phyloP scores from a whole-genome alignment of 139 green algal genomes.

The Trebouxia sp. region DNA sequence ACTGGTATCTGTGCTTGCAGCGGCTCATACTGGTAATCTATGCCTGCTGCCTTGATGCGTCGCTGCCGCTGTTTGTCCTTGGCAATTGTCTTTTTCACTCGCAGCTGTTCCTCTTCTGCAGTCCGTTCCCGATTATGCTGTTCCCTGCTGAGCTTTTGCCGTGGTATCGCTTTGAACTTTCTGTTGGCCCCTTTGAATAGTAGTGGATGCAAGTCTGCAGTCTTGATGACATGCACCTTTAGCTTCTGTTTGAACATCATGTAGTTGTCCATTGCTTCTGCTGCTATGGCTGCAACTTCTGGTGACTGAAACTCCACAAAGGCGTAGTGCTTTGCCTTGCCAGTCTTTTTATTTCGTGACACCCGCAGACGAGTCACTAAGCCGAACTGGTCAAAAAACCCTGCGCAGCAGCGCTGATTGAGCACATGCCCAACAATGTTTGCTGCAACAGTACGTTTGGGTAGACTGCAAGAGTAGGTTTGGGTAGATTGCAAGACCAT shows the following conservation, averaged over 20 bases:
- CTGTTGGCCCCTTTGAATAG: conserved; percentile 9
- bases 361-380: conserved; percentile 50
- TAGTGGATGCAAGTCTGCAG: conserved; percentile 61
- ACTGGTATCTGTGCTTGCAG: conserved; percentile 39
- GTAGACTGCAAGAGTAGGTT: too few species aligned
- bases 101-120: conserved; percentile 44
- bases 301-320: conserved; percentile 72
- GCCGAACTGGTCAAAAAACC: conserved; percentile 61
- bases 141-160: not conserved
- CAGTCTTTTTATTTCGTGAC: conserved; percentile 63
- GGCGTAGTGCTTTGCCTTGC: conserved; percentile 61
- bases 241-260: conserved; percentile 84
- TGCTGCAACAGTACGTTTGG: too few species aligned
- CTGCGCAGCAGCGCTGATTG: conserved; percentile 18
- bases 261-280: conserved; percentile 90
- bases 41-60: conserved; percentile 69
- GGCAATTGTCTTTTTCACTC: conserved; percentile 45
- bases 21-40: conserved; percentile 80
- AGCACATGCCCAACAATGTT: not conserved
- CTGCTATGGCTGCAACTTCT: conserved; percentile 83
- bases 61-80: conserved; percentile 60
- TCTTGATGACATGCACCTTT: conserved; percentile 52
- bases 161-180: conserved; percentile 66
- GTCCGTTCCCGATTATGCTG: conserved; percentile 30
- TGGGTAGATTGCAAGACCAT: too few species aligned